Evolutionary conservation across 2,329 filamentous ascomycete genomes (phyloP), one percentile per base, ranked within the genome.

Genomic region (Xylariaceae sp.): DNA sequence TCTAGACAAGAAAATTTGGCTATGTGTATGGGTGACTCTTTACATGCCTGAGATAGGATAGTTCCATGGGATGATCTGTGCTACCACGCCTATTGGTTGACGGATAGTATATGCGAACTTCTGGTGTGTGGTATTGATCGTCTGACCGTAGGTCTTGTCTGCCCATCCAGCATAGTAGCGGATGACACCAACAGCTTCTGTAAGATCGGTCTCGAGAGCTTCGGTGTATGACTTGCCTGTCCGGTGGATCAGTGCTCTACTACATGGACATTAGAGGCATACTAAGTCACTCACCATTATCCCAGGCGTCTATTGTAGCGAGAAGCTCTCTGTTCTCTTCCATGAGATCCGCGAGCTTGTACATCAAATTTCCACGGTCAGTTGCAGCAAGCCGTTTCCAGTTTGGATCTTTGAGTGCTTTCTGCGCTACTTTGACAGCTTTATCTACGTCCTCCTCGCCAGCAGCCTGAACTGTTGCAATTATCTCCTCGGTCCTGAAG

Each of bases 131-230:
- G 83, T 85, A 51, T 85, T 81, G 51, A 90, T 87, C n/a, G 85
- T 83, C 58, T 87, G 79, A 24, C 87, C 86, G 46, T 83, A 81
- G 47, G 86, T 81, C 69, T 91, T 91, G 67, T 91, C 87, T 35
- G 85, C 82, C 61, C 78, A 90, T 41, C 87, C 87, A 34, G 80
- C 85, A 55, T 90, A 91, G 65, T 91, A 91, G 52, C 80, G 81
- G 41, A 82, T 67, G 12, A 83, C 64, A 19, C 63, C 61, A 22
- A 64, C 52, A 19, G 34, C 34, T 22, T 42, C 39, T 9, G 13
- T 19, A 9, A 42, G 39, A 15, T 42, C 39, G 9, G 16, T 30
- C 13, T 42, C 34, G 9, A 33, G 28, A 9, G 39, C 28, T 22
- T 32, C 39, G 11, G 15, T 19, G 18, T 37, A 42, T 3, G 39